Evolutionary conservation across 73 alveolate species (phyloP), one percentile per base, ranked within the genome.

Genomic region (Chromera velia): DNA sequence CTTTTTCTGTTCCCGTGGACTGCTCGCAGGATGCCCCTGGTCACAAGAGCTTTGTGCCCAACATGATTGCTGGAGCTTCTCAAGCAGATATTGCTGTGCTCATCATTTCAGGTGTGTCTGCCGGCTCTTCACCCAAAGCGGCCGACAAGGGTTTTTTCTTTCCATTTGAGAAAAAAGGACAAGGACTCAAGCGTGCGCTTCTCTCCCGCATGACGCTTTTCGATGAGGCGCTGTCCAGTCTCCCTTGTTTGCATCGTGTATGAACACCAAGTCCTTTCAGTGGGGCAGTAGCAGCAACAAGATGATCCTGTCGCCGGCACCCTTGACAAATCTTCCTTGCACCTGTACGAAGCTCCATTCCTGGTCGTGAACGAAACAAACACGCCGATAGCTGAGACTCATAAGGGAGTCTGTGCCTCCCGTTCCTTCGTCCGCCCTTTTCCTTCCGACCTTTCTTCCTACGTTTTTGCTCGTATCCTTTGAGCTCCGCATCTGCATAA

Each of bases 11-110:
- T n/a, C n/a, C n/a, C n/a, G n/a, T n/a, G n/a, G n/a, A n/a, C n/a
- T n/a, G n/a, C n/a, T n/a, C 91, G 29, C 82, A 93, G 79, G 99
- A 97, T 89, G 99, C 99, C 32, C 99, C 99, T 9, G 99, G 99
- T 19, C 99, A 97, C 91, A 90, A 96, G 88, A 96, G 96, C 80
- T 97, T 94, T 78, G 99, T 97, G 63, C 99, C 98, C n/a, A 97
- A 97, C 81, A 93, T 95, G 98, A 94, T 97, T 79, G 90, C 90
- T 80, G 99, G 99, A 33, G 99, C 99, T 1, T 96, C 98, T 27
- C 94, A 95, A 83, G 99, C 99, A 48, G 99, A 97, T 75, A 89
- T 93, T 72, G 99, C 96, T 0, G 96, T 93, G 47, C 84, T 91
- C 73, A 92, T 91, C 26, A 88, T 91, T 34, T 91, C 94, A 6